A percentile compares a stretch with the other conserved stretches of the same genome.
phyloP scores from a whole-genome alignment of 345 rosid genomes.

The sweet orange (Citrus sinensis) region DNA sequence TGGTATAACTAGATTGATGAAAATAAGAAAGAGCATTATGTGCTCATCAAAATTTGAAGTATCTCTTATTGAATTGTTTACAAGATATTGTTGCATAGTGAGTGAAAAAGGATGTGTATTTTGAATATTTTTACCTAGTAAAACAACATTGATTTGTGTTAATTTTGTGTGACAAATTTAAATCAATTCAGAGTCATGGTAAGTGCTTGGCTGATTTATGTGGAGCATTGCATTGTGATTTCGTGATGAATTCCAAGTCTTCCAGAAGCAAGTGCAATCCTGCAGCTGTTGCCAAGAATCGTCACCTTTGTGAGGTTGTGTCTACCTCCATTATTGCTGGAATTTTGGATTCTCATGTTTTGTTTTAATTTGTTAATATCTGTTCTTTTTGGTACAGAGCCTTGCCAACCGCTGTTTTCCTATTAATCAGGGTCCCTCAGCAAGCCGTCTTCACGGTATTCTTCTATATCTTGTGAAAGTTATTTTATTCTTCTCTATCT shows the following conservation, averaged over 20 bases:
- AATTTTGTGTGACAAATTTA: slow-evolving; percentile 2
- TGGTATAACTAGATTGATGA: not conserved
- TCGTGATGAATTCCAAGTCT: slow-evolving; percentile 52
- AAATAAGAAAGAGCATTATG: not conserved
- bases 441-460: slow-evolving; percentile 85
- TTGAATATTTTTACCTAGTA: not conserved
- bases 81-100: not conserved
- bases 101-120: not conserved
- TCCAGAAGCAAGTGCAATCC: slow-evolving; percentile 77
- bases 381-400: slow-evolving; percentile 44
- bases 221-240: slow-evolving; percentile 97
- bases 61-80: not conserved
- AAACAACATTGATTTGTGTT: not conserved
- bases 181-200: slow-evolving; percentile 51
- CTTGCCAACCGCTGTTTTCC: slow-evolving; percentile 93
- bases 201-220: slow-evolving; percentile 95
- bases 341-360: not conserved
- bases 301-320: slow-evolving; percentile 85
- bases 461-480: slow-evolving; percentile 8
- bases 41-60: not conserved
- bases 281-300: slow-evolving; percentile 80
- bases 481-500: slow-evolving; percentile 13
- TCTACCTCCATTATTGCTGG: slow-evolving; percentile 4
- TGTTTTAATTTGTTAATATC: not conserved
- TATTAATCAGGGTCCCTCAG: slow-evolving; percentile 64